These are phyloP conservation scores for Lepraria neglecta DNA, from an alignment of 495 filamentous ascomycete genomes.

Conservation along the genomic window DNA sequence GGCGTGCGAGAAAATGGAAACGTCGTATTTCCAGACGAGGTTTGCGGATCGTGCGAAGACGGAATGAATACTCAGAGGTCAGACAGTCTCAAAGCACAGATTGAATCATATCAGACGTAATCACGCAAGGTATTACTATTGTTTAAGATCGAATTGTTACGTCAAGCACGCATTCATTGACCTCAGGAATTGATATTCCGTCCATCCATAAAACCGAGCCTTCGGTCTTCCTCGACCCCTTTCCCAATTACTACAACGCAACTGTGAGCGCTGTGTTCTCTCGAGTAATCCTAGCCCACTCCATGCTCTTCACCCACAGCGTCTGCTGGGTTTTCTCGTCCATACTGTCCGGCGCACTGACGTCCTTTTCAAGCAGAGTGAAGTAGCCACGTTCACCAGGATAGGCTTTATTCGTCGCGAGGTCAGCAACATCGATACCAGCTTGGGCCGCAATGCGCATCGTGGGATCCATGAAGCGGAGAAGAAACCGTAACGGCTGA, in stretches of 20 bases:
- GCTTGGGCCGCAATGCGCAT: constrained; percentile 36
- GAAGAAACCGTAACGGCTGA: constrained; percentile 34
- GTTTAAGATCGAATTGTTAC: no score
- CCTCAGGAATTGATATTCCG: no score
- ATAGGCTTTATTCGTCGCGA: constrained; percentile 29
- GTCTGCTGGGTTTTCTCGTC: constrained; percentile 38
- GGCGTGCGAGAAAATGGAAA: constrained; percentile 42
- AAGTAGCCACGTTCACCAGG: constrained; percentile 39
- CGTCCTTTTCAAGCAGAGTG: constrained; percentile 33
- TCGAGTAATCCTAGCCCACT: constrained; percentile 37
- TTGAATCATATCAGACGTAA: no score
- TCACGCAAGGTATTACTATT: no score
- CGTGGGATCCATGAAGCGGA: constrained; percentile 33
- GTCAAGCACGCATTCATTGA: no score
- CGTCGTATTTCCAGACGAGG: constrained; percentile 33
- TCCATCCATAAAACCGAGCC: background rate
- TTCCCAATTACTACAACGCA: background rate
- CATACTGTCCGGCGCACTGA: constrained; percentile 37
- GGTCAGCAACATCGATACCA: constrained; percentile 34
- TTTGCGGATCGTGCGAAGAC: constrained; percentile 1
- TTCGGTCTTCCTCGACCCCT: background rate
- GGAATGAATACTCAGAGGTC: background rate
- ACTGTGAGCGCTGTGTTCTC: constrained; percentile 25
- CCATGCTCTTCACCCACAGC: constrained; percentile 40
- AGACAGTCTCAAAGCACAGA: no score